phyloP scores from a whole-genome alignment of 2,329 filamentous ascomycete species.

The Fonsecaea pedrosoi region DNA sequence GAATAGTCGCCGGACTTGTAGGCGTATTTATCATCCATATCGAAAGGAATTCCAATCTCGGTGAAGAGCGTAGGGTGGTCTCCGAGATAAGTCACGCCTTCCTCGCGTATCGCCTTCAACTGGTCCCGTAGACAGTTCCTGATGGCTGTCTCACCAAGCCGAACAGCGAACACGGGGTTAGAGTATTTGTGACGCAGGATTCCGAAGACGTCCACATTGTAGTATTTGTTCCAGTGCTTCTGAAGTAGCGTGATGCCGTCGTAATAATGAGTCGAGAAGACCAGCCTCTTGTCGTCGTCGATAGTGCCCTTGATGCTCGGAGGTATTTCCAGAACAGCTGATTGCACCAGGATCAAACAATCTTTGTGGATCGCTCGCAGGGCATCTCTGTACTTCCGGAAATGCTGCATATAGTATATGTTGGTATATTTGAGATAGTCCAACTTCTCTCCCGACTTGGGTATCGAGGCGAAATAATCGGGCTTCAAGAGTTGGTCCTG shows the following conservation, averaged over 20 bases:
- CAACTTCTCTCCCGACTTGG: constrained; percentile 73
- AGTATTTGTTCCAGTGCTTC: constrained; percentile 97
- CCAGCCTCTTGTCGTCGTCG: constrained; percentile 88
- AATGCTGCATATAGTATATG: constrained; percentile 87
- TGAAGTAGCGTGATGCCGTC: constrained; percentile 96
- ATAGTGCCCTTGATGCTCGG: constrained; percentile 83
- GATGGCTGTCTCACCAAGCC: constrained; percentile 90
- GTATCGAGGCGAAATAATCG: constrained; percentile 85
- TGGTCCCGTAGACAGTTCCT: constrained; percentile 92
- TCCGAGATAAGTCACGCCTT: constrained; percentile 87
- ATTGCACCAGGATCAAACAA: constrained; percentile 88
- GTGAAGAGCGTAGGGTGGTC: constrained; percentile 88
- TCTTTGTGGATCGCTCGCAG: constrained; percentile 79
- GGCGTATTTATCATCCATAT: constrained; percentile 96
- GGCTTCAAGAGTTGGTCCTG: constrained; percentile 79
- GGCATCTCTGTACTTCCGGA: constrained; percentile 74
- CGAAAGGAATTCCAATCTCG: constrained; percentile 97
- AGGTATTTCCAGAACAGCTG: constrained; percentile 88
- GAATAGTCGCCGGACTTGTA: constrained; percentile 96
- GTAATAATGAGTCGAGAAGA: constrained; percentile 95
- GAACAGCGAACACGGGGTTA: constrained; percentile 88
- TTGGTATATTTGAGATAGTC: constrained; percentile 89
- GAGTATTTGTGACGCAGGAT: constrained; percentile 87
- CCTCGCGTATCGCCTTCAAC: constrained; percentile 78
- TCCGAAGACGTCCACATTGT: constrained; percentile 96